Evolutionary conservation across 2,329 filamentous ascomycete genomes (phyloP).

Genomic region (Fusarium euwallaceae): DNA sequence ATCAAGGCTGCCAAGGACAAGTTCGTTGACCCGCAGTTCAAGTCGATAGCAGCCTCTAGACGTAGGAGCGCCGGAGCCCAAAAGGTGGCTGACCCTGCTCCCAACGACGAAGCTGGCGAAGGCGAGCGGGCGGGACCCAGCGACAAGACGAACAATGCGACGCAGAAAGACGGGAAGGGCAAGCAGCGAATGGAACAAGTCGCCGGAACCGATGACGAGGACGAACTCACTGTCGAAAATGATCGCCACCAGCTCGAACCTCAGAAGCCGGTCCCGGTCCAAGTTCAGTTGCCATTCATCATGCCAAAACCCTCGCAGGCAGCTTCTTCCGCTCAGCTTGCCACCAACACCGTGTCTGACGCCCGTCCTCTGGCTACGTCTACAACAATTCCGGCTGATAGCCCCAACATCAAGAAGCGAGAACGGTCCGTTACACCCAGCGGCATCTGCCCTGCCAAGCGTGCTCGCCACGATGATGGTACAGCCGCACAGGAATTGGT

Average conservation of each 20-base stretch:
- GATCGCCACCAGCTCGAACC: neutral
- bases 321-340: neutral
- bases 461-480: neutral
- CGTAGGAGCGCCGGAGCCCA: neutral
- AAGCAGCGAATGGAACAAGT: neutral
- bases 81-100: neutral
- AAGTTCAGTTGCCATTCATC: neutral
- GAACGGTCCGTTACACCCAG: neutral
- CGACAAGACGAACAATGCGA: neutral
- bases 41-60: neutral
- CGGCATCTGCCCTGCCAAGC: neutral
- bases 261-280: neutral
- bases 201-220: neutral
- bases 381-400: neutral
- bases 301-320: neutral
- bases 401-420: slow-evolving; percentile 3
- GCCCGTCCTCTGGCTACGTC: neutral
- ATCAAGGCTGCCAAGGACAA: neutral
- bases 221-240: neutral
- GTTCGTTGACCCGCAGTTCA: neutral
- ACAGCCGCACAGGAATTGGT: neutral
- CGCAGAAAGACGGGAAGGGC: neutral
- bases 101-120: neutral
- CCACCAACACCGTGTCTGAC: neutral
- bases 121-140: neutral